Evolutionary conservation across 495 filamentous ascomycete genomes (phyloP).

Genomic region (Ascodesmis nigricans): DNA sequence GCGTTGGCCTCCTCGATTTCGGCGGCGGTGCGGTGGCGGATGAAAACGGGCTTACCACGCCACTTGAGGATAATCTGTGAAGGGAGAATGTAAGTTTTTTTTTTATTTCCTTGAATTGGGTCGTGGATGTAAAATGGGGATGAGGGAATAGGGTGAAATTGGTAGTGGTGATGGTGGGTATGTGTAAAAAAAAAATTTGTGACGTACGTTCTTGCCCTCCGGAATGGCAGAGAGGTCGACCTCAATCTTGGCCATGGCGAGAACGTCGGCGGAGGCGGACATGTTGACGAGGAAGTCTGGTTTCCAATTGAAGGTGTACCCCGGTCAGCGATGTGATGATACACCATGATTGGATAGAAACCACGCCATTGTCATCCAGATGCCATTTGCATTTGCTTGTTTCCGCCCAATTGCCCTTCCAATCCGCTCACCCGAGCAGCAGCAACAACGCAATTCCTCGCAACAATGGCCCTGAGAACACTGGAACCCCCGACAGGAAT

Average conservation of each 20-base stretch:
- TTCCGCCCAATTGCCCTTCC: conserved; percentile 1
- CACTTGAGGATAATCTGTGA: conserved; percentile 93
- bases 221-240: conserved; percentile 79
- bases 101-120: not conserved
- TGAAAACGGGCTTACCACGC: conserved; percentile 99
- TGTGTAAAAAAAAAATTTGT: not conserved
- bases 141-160: too few species aligned
- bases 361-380: too few species aligned
- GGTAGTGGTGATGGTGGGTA: not conserved
- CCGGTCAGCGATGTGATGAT: too few species aligned
- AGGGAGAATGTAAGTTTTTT: not conserved
- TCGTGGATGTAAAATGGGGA: not conserved
- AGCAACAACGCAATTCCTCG: too few species aligned
- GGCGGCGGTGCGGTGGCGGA: conserved; percentile 82
- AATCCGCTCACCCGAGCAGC: too few species aligned
- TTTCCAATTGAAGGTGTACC: too few species aligned
- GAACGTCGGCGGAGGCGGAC: conserved; percentile 95
- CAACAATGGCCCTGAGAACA: too few species aligned
- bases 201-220: conserved; percentile 94
- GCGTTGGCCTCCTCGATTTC: conserved; percentile 73
- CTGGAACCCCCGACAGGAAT: conserved; percentile 6
- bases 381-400: conserved; percentile 3
- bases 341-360: too few species aligned
- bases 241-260: conserved; percentile 99
- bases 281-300: conserved; percentile 98